Base-by-base conservation (phyloP, 192 early-diverging fungal genomes). In the Coemansia erecta region DNA sequence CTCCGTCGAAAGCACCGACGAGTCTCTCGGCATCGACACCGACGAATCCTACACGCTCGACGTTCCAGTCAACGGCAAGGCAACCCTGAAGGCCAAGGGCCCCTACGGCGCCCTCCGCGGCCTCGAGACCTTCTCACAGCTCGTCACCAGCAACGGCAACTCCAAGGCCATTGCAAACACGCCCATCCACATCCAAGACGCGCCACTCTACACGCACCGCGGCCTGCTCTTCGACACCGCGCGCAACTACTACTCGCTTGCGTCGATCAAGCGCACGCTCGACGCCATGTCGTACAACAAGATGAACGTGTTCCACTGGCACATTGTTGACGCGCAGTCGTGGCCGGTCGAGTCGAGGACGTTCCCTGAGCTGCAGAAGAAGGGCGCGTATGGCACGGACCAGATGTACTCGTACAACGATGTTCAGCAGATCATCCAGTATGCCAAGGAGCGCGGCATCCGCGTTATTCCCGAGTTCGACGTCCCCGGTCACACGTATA, bases 381-480 rank as follows among this genome's bases (percentile, higher is more conserved):
- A 84, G 45, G 89, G 84, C 28, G 88, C 88, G 7, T 91, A 91
- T 62, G 80, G 84, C 11, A 22, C 77, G 6, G 47, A 62, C 10
- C 78, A 89, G 68, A 70, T 81, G 23, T 93, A 95, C 74, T 67
- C 78, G 15, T 85, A 90, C 63, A 51, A 69, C 13, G 92, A 95
- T 31, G 84, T 95, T 19, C 28, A 77, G 43, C 56, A 61, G 0
- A 79, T 97, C 31, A 80, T 95, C 22, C 47, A 82, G 21, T 93
- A 92, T 70, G 92, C 85, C 44, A 72, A 77, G 22, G 80, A 81
- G 26, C 85, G 87, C 24, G 91, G 91, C n/a, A 86, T 95, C 46
- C 84, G 94, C 11, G 82, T 97, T 12, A 88, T 95, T 42, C 92
- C 92, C 3, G 94, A 97, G 70, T 83, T 94, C 53, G 93, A 97